Evolutionary conservation across 2,329 filamentous ascomycete genomes (phyloP).

Genomic region (Akanthomyces muscarius): DNA sequence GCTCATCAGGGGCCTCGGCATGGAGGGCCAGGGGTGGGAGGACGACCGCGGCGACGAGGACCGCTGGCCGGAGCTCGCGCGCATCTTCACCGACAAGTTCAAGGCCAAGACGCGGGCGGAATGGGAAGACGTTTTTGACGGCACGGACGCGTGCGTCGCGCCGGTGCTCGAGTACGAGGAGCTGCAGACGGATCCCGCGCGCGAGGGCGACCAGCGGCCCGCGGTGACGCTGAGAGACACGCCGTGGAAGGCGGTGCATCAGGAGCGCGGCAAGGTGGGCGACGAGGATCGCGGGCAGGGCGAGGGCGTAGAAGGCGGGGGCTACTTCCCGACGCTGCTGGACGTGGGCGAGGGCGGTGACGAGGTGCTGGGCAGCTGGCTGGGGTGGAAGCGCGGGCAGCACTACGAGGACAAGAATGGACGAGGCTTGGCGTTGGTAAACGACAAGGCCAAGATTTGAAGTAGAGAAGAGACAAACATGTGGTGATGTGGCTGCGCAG

Average conservation of each 20-base stretch:
- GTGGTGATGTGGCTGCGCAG: background rate
- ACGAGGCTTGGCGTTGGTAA: conserved; percentile 46
- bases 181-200: conserved; percentile 49
- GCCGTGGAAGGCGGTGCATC: conserved; percentile 59
- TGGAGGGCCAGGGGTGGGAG: conserved; percentile 51
- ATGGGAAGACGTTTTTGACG: conserved; percentile 85
- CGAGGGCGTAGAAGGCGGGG: conserved; percentile 58
- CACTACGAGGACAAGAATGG: conserved; percentile 67
- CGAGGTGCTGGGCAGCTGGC: conserved; percentile 64
- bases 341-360: conserved; percentile 69
- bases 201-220: conserved; percentile 67
- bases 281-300: conserved; percentile 56
- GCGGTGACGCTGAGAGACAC: conserved; percentile 65
- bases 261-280: conserved; percentile 33
- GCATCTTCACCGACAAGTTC: conserved; percentile 61
- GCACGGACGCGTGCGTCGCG: conserved; percentile 88
- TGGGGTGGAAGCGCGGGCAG: conserved; percentile 68
- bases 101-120: conserved; percentile 64
- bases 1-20: conserved; percentile 62
- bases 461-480: background rate
- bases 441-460: conserved; percentile 31
- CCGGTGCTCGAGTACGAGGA: conserved; percentile 76
- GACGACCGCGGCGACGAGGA: conserved; percentile 53
- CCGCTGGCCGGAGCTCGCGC: conserved; percentile 65
- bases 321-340: conserved; percentile 60